These are phyloP conservation scores for Diaporthe capsici DNA, from an alignment of 2,329 filamentous ascomycete species.

Conservation along the genomic window DNA sequence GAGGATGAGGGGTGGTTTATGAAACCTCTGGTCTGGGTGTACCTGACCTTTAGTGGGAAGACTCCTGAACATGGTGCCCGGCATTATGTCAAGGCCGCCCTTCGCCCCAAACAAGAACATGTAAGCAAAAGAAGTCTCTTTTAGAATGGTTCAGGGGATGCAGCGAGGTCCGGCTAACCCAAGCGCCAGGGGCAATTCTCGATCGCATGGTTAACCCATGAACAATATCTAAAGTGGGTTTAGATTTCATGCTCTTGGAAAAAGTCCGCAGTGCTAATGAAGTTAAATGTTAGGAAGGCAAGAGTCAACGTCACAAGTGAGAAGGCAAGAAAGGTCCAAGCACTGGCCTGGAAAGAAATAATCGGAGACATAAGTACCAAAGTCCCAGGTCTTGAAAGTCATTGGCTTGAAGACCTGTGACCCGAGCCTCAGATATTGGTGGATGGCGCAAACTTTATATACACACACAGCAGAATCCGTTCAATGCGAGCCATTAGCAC, in stretches of 20 bases:
- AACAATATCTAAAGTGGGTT: background rate
- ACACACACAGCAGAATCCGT: background rate
- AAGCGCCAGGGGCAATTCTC: background rate
- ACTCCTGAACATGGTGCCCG: background rate
- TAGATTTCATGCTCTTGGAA: background rate
- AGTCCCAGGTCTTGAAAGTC: background rate
- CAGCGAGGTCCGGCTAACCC: background rate
- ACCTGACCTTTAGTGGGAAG: background rate
- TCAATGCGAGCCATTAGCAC: conserved; percentile 14
- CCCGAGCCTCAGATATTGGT: too few species aligned
- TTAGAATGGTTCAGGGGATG: background rate
- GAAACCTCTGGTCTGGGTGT: background rate
- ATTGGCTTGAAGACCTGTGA: background rate
- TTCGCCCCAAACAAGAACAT: background rate
- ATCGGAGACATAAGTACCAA: background rate
- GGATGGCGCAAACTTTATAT: background rate
- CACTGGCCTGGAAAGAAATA: background rate
- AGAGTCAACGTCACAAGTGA: background rate
- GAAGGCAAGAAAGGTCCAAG: background rate
- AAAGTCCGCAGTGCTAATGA: background rate
- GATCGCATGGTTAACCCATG: background rate
- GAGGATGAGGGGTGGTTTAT: background rate
- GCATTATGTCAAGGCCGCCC: background rate
- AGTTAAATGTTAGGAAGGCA: background rate
- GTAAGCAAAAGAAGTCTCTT: background rate